Evolutionary conservation across 257 asterid species (phyloP).

Genomic region (Jacaranda mimosifolia): DNA sequence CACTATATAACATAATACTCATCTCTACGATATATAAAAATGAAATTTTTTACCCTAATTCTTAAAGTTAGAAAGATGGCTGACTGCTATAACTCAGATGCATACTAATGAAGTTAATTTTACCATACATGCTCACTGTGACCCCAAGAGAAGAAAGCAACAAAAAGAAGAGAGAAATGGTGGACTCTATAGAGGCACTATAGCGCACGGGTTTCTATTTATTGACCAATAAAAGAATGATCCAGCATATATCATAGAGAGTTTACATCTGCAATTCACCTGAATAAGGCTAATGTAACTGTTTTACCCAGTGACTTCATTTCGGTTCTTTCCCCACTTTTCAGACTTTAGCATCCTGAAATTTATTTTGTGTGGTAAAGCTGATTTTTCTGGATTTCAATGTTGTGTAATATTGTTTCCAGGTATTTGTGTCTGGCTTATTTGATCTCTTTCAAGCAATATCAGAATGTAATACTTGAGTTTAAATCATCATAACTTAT

Average conservation of each 20-base stretch:
- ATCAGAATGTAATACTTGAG: conserved; percentile 6
- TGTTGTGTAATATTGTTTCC: conserved; percentile 10
- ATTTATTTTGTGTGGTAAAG: conserved; percentile 6
- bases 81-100: background rate
- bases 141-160: background rate
- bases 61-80: conserved; percentile 11
- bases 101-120: conserved; percentile 22
- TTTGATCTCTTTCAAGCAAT: conserved; percentile 3
- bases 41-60: background rate
- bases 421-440: conserved; percentile 15
- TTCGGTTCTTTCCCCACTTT: background rate
- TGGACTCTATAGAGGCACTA: background rate
- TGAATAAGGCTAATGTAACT: conserved; percentile 1
- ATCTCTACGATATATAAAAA: conserved; percentile 17
- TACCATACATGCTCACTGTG: background rate
- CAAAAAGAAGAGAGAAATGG: conserved; percentile 4
- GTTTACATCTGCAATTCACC: background rate
- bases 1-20: conserved; percentile 13
- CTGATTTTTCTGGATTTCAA: conserved; percentile 8
- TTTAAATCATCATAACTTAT: background rate
- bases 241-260: conserved; percentile 4
- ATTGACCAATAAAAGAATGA: conserved; percentile 7
- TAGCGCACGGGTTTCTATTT: background rate
- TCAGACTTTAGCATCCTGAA: conserved; percentile 21
- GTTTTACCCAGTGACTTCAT: conserved; percentile 5